A percentile compares a stretch with the other conserved stretches of the same genome.
Conservation (phyloP, 345 rosid species). For the Arabis hirsuta region DNA sequence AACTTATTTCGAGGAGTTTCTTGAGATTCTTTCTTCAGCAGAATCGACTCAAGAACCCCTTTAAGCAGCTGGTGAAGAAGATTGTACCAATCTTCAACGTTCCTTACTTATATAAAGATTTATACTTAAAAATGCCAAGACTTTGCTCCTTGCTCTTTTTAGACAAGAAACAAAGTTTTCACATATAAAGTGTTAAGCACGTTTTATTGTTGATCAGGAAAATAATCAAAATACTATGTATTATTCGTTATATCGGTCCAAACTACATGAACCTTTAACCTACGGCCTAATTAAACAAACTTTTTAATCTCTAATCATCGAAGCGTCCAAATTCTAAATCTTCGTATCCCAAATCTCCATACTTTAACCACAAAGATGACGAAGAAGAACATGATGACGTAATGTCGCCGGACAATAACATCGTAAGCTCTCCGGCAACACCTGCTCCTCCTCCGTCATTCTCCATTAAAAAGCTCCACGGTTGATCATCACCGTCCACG, state of each 20-base stretch:
- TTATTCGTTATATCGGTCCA: conserved; percentile 18
- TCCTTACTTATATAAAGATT: no score
- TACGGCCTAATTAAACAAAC: not conserved
- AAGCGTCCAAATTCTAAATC: conserved; percentile 51
- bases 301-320: conserved; percentile 37
- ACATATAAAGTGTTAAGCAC: not conserved
- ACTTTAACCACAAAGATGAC: conserved; percentile 56
- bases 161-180: not conserved
- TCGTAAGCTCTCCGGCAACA: conserved; percentile 44
- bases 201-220: conserved; percentile 16
- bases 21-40: not conserved
- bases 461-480: conserved; percentile 54
- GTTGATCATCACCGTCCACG: conserved; percentile 44
- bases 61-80: conserved; percentile 5
- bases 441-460: conserved; percentile 32
- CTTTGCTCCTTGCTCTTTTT: not conserved
- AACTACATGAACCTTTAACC: conserved; percentile 24
- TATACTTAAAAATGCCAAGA: not conserved
- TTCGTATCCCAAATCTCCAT: conserved; percentile 48
- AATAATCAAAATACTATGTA: no score
- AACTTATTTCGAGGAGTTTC: conserved; percentile 2
- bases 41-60: not conserved
- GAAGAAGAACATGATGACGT: conserved; percentile 36
- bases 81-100: not conserved
- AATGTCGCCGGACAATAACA: conserved; percentile 46